Evolutionary conservation across 371 early-diverging fungal genomes (phyloP).

Genomic region (Lichtheimia hyalospora): DNA sequence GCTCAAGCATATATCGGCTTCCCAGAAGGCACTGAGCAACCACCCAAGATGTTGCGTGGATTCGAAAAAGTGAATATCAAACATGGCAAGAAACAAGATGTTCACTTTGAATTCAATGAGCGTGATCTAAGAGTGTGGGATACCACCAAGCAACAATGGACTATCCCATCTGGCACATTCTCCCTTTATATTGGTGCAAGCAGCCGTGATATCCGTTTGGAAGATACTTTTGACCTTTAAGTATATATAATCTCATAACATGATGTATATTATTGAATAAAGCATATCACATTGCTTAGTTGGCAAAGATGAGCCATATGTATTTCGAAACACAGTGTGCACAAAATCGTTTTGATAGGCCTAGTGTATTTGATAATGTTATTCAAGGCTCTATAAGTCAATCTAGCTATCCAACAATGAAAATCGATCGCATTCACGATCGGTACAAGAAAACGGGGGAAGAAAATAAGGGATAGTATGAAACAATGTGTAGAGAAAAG

Average conservation of each 20-base stretch:
- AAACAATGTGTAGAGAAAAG: too few species aligned
- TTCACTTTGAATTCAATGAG: constrained; percentile 33
- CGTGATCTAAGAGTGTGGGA: constrained; percentile 49
- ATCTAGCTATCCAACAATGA: too few species aligned
- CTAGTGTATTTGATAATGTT: too few species aligned
- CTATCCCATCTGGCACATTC: constrained; percentile 43
- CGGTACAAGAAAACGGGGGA: too few species aligned
- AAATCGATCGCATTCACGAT: too few species aligned
- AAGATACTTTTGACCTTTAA: constrained; percentile 12
- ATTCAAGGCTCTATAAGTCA: too few species aligned
- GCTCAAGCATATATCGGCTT: constrained; percentile 55
- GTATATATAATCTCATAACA: background rate
- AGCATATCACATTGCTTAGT: too few species aligned
- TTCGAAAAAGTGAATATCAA: constrained; percentile 52
- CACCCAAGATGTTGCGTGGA: constrained; percentile 52
- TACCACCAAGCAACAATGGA: constrained; percentile 31
- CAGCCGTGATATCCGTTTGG: constrained; percentile 45
- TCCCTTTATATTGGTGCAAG: constrained; percentile 48
- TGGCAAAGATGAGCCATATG: too few species aligned
- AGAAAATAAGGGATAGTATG: too few species aligned
- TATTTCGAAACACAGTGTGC: too few species aligned
- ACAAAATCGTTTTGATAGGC: too few species aligned
- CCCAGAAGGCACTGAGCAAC: constrained; percentile 50
- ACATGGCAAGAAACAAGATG: constrained; percentile 16
- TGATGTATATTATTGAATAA: too few species aligned